A percentile compares a stretch with the other conserved stretches of the same genome.
Evolutionary conservation across 768 basidiomycete genomes (phyloP).

Genomic region (Guyanaporus albipodus): DNA sequence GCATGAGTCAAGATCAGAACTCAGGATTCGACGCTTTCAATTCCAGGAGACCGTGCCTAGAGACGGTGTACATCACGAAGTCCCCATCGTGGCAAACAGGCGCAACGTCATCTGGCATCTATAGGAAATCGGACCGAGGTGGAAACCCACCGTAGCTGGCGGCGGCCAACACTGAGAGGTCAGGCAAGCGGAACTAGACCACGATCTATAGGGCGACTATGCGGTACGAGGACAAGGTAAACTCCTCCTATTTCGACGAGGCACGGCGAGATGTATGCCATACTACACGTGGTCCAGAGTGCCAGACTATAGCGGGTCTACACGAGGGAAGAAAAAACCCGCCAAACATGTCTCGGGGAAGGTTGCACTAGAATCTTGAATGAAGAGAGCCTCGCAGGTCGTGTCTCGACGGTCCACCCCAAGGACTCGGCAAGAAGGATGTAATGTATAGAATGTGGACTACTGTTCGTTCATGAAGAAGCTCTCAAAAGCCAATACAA

Average conservation of each 20-base stretch:
- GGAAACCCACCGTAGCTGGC: too few relatives aligned
- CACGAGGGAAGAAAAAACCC: conserved; percentile 20
- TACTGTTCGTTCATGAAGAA: conserved; percentile 27
- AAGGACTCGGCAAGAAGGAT: conserved; percentile 13
- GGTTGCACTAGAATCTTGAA: conserved; percentile 19
- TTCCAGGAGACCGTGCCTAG: conserved; percentile 16
- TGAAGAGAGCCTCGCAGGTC: conserved; percentile 28
- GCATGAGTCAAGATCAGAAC: background rate
- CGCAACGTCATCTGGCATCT: conserved; percentile 18
- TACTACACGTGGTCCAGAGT: too few relatives aligned
- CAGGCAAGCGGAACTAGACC: too few relatives aligned
- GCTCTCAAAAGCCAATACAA: conserved; percentile 22
- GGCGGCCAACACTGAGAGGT: too few relatives aligned
- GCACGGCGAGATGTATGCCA: too few relatives aligned
- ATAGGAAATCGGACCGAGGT: too few relatives aligned
- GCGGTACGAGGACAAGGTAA: too few relatives aligned
- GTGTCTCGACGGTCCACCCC: conserved; percentile 26
- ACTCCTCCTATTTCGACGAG: too few relatives aligned
- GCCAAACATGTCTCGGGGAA: conserved; percentile 18
- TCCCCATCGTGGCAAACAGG: conserved; percentile 2
- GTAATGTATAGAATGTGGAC: conserved; percentile 14
- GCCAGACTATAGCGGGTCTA: too few relatives aligned
- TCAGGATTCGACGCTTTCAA: too few relatives aligned
- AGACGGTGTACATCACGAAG: conserved; percentile 5
- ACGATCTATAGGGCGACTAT: too few relatives aligned